Conservation (phyloP, 2,329 filamentous ascomycete species). For the Fusarium keratoplasticum region DNA sequence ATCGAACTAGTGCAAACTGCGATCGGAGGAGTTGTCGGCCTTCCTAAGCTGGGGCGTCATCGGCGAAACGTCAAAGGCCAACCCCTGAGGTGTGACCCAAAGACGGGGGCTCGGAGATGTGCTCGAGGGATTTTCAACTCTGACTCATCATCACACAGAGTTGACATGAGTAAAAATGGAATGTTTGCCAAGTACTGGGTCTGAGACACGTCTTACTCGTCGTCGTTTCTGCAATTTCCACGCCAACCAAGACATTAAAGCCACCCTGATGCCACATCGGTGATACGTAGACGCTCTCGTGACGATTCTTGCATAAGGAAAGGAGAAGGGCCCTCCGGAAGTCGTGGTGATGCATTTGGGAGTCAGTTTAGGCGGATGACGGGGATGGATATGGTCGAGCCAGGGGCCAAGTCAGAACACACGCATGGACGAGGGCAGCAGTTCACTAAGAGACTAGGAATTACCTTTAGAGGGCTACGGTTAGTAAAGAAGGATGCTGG, state of each 20-base stretch:
- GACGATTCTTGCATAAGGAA: neutral
- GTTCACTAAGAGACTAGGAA: neutral
- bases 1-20: neutral
- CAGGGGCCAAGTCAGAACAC: neutral
- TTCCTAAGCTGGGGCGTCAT: neutral
- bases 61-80: neutral
- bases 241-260: neutral
- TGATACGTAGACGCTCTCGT: neutral
- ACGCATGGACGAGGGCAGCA: neutral
- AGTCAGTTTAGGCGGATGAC: neutral
- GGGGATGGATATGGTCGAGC: neutral
- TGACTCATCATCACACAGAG: neutral
- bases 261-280: neutral
- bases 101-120: neutral
- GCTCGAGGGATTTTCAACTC: no score
- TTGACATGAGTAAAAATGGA: neutral
- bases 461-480: neutral
- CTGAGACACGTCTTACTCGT: neutral
- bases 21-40: neutral
- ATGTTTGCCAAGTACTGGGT: neutral
- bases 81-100: neutral
- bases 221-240: neutral
- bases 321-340: neutral
- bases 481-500: neutral
- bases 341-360: neutral